Evolutionary conservation across 2,329 filamentous ascomycete genomes (phyloP), one percentile per base, ranked within the genome.

Genomic region (Nothomitra cinnamomea): DNA sequence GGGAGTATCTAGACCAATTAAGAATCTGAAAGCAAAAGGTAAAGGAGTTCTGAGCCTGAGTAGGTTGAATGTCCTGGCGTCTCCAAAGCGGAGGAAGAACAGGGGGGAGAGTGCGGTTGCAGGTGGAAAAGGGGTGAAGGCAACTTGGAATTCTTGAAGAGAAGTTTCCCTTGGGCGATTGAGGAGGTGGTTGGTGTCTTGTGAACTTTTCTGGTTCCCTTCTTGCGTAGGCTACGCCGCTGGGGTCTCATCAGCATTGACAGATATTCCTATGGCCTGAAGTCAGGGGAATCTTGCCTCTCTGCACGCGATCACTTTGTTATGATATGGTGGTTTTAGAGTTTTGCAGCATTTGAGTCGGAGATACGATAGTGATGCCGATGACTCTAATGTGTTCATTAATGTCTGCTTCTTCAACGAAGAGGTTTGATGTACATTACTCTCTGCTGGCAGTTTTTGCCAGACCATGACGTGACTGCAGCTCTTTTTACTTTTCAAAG

Each of bases 21-120:
- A 51, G 79, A 77, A 69, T 79, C 77, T 68, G 70, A 65, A 56
- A 21, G 15, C 25, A 6, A 55, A 54, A 25, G 36, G n/a, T 12
- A 50, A 35, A 38, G 25, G 53, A 22, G 69, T 72, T 22, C 63
- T 82, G 54, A 81, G 72, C 58, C 62, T 80, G 56, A 80, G 75
- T 62, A 71, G 79, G 56, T 68, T 82, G 54, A 76, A 79, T 60
- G 76, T 78, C 74, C 72, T 82, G 22, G 73, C 79, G 48, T 71
- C 71, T 45, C 79, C 79, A 1, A 82, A 82, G 69, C 65, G 71
- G 57, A 72, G 78, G 55, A 73, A 66, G 56, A 77, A 66, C 5
- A 5, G 8, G 13, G 15, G 17, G 28, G 24, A 35, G 25, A 19
- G 25, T 10, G 45, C 15, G 1, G 45, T 13, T 12, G 45, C 12